phyloP scores from a whole-genome alignment of 2,329 filamentous ascomycete species.

The Periconia digitata region DNA sequence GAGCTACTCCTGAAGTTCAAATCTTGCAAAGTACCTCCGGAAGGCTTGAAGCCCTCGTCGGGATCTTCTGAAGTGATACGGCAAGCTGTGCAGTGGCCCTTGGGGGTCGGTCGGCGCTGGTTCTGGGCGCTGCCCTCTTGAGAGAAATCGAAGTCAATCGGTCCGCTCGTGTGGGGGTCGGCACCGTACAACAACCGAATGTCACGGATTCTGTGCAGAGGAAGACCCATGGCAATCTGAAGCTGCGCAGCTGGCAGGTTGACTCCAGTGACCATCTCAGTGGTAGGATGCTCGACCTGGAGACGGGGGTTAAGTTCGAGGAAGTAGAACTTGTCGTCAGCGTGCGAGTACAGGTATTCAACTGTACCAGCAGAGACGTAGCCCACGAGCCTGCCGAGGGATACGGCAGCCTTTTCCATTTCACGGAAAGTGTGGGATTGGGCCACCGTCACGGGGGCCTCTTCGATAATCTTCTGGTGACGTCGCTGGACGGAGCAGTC shows the following conservation, averaged over 20 bases:
- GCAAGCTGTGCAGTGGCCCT: conserved; percentile 96
- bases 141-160: conserved; percentile 97
- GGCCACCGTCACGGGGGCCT: conserved; percentile 96
- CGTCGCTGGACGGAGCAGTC: conserved; percentile 98
- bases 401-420: conserved; percentile 96
- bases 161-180: conserved; percentile 80
- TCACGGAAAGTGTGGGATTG: conserved; percentile 84
- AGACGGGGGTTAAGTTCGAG: conserved; percentile 97
- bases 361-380: conserved; percentile 99
- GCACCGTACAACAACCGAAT: conserved; percentile 95
- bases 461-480: conserved; percentile 99
- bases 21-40: conserved; percentile 98
- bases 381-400: conserved; percentile 88
- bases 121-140: conserved; percentile 78
- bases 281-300: conserved; percentile 98
- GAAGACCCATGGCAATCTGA: conserved; percentile 98
- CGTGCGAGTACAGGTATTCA: conserved; percentile 97
- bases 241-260: conserved; percentile 96
- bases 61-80: conserved; percentile 99
- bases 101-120: conserved; percentile 87
- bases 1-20: conserved; percentile 98
- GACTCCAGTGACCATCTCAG: conserved; percentile 98
- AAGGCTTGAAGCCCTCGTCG: conserved; percentile 99
- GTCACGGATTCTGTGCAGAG: conserved; percentile 91
- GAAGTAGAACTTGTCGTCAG: conserved; percentile 99